Evolutionary conservation across 495 filamentous ascomycete species (phyloP), one percentile per base, ranked within the genome.

Genomic region (Podospora pseudoanserina): DNA sequence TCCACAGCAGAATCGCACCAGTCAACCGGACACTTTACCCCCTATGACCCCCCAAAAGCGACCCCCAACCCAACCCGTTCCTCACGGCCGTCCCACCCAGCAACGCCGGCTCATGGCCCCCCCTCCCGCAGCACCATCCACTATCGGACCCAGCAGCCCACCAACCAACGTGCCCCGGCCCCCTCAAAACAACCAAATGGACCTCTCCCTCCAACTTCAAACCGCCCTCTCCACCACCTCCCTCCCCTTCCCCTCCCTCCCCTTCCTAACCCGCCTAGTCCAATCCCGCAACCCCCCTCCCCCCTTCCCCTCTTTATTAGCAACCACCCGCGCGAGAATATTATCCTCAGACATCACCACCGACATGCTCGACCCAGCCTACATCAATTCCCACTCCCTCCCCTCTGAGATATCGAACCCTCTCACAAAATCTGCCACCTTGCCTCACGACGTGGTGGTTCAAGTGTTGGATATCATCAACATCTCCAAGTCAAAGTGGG

Each of bases 391-490:
- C 4, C 82, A 83, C 60, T 74, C 84, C 18, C 83, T 96, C 20
- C 91, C 93, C 0, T 44, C 79, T 13, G 80, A 88, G 59, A 76
- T 89, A 13, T 78, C 79, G 65, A 79, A 87, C 68, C 80, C 82
- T 0, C 69, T 39, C 55, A 60, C 53, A 13, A 5, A n/a, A 26
- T 7, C 4, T 6, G 68, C 0, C 76, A 79, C 3, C 73, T 78
- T 96, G 0, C 53, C 78, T 0, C 83, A 82, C 0, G 83, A 92
- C 20, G 82, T 94, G 6, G 83, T 88, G 0, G 89, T 95, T 5
- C 95, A 99, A 75, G 87, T 97, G 0, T 77, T 96, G 0, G 92
- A 92, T 60, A 84, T 97, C 19, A 91, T 94, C 72, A 93, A 97
- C 73, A 82, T 98, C 55, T 85, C 88, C 16, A 85, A 84, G 16